Percentiles rank a stretch among this genome's conserved stretches.
phyloP scores from a whole-genome alignment of 2,329 filamentous ascomycete genomes.

The Polychaeton citri region DNA sequence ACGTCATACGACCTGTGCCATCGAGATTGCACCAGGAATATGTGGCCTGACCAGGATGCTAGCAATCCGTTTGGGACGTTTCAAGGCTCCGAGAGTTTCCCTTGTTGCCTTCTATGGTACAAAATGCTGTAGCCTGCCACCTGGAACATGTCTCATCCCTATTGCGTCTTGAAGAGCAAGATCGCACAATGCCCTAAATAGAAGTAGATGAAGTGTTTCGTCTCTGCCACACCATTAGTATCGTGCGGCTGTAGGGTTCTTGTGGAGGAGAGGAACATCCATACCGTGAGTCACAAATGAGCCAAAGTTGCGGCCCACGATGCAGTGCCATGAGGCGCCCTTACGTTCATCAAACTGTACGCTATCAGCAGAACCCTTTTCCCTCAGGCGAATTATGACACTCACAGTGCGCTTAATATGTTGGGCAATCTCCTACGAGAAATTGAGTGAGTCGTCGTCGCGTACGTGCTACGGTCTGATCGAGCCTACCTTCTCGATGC shows the following conservation, averaged over 20 bases:
- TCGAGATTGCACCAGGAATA: too few species aligned
- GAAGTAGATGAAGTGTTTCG: constrained; percentile 99
- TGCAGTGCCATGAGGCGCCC: constrained; percentile 98
- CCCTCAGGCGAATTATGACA: background rate
- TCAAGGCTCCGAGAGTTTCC: too few species aligned
- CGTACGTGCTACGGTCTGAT: too few species aligned
- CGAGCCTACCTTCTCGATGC: constrained; percentile 60
- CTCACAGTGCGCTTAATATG: constrained; percentile 84
- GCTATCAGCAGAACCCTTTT: background rate
- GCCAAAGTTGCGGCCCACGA: constrained; percentile 95
- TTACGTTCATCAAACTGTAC: constrained; percentile 90
- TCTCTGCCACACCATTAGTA: constrained; percentile 48
- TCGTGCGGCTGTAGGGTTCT: constrained; percentile 1
- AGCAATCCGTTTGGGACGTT: too few species aligned
- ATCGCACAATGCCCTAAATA: constrained; percentile 98
- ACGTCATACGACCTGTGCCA: too few species aligned
- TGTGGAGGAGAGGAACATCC: constrained; percentile 12
- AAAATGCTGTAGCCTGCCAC: background rate
- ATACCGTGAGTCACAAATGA: constrained; percentile 96
- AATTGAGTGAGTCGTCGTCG: too few species aligned
- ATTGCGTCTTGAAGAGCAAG: constrained; percentile 98
- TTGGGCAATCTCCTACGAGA: constrained; percentile 87
- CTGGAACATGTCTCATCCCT: constrained; percentile 13
- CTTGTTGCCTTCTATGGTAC: background rate
- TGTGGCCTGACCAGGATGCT: too few species aligned